A percentile compares a stretch with the other conserved stretches of the same genome.
Conservation (phyloP, 208 protist genomes). For the Leishmania major region DNA sequence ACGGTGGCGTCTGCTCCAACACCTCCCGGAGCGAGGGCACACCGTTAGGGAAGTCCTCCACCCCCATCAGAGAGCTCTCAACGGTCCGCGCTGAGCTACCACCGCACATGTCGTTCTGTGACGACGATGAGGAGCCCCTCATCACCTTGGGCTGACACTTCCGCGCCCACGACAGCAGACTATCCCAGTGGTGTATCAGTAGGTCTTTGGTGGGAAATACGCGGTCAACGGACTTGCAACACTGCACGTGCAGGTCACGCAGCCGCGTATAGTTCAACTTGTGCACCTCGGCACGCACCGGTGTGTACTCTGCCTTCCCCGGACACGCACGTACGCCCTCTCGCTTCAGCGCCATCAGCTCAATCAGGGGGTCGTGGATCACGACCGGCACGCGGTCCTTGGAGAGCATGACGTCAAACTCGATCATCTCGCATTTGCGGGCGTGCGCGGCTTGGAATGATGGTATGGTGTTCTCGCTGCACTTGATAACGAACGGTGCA, state of each 20-base stretch:
- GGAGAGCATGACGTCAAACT: constrained; percentile 89
- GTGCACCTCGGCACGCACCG: constrained; percentile 66
- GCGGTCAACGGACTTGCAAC: constrained; percentile 52
- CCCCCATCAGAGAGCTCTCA: constrained; percentile 37
- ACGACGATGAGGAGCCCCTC: constrained; percentile 24
- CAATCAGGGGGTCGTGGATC: constrained; percentile 80
- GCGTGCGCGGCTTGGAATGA: constrained; percentile 73
- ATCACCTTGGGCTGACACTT: constrained; percentile 2
- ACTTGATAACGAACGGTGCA: constrained; percentile 41
- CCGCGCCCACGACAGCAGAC: constrained; percentile 20
- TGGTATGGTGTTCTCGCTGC: constrained; percentile 80
- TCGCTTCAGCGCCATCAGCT: constrained; percentile 61
- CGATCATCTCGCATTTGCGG: constrained; percentile 75
- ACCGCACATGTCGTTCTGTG: neutral
- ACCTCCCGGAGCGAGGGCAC: constrained; percentile 70
- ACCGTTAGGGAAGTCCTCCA: constrained; percentile 71
- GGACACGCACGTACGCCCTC: constrained; percentile 8
- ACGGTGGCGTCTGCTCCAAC: constrained; percentile 55
- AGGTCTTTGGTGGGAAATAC: constrained; percentile 53
- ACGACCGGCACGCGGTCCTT: constrained; percentile 72
- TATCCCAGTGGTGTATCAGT: constrained; percentile 64
- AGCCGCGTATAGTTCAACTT: constrained; percentile 63
- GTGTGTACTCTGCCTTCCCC: constrained; percentile 25
- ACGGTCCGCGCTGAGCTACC: constrained; percentile 1
- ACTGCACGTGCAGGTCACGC: constrained; percentile 57